Base-by-base conservation (phyloP, 805 yeast species). In the Kuraishia hungarica region DNA sequence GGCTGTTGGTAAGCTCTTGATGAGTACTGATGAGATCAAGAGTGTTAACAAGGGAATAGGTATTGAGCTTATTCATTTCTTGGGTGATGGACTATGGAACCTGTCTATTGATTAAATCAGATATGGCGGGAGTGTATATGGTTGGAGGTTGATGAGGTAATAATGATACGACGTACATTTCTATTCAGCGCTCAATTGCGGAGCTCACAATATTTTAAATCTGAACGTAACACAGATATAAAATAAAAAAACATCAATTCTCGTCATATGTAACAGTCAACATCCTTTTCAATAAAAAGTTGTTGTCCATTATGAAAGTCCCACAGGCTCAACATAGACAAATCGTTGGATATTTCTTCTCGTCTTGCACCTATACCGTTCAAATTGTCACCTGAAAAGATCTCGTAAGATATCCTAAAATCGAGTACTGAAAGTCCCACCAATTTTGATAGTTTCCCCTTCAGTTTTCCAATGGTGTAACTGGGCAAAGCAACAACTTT, bases 21-120 rank as follows among this genome's bases (percentile, higher is more conserved):
- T 92, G 97, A 84, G 91, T 62, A 87, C 96, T 1, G 93, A 88
- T 62, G 97, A 92, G 52, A 91, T 92, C 64, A 88, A 87, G 69
- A 72, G 80, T 21, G 76, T 81, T 48, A 92, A 92, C 68, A 92
- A 92, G 70, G 97, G 96, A 50, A 84, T 88, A 58, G 97, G 97
- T 65, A 82, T 93, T 55, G 97, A 91, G 65, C 73, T 91, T 64
- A 72, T 87, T 57, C 92, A 88, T 63, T 84, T 87, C 67, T 73
- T 92, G 61, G 97, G 97, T 51, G 98, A 92, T 71, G 96, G 97
- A 4, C 75, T 92, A 62, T 88, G 94, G 94, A 74, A 75, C 59
- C 80, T 84, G 62, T 70, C 73, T 48, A 77, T 79, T 51, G 84
- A 79, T 53, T 77, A 64, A 59, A 17, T 20, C n/a, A 17, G n/a